phyloP scores from a whole-genome alignment of 495 filamentous ascomycete genomes.

The Penicillium pancosmium region DNA sequence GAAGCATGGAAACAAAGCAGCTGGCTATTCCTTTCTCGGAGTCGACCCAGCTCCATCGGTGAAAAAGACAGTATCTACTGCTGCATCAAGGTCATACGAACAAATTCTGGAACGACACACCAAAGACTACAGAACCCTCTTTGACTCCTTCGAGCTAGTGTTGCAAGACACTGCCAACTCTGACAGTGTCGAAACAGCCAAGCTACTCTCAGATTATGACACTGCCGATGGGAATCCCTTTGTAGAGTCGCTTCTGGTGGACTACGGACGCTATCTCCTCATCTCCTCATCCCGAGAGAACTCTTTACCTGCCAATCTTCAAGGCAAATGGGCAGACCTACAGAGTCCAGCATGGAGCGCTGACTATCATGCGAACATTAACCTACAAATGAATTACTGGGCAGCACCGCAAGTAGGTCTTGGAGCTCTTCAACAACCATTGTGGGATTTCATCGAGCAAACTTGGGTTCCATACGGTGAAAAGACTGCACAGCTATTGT shows the following conservation, averaged over 20 bases:
- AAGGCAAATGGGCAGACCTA: conserved; percentile 45
- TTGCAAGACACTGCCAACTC: conserved; percentile 45
- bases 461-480: conserved; percentile 53
- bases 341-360: conserved; percentile 43
- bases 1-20: conserved; percentile 41
- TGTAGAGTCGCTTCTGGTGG: conserved; percentile 47
- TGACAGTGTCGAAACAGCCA: conserved; percentile 34
- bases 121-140: conserved; percentile 40
- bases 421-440: conserved; percentile 29
- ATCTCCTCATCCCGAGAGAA: conserved; percentile 41
- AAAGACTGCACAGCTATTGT: conserved; percentile 51
- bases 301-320: conserved; percentile 49
- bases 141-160: conserved; percentile 37
- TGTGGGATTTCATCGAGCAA: conserved; percentile 53
- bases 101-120: conserved; percentile 39
- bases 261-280: conserved; percentile 49
- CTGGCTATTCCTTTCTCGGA: conserved; percentile 49
- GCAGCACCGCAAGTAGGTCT: conserved; percentile 38
- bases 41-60: conserved; percentile 43
- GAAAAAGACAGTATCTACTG: conserved; percentile 28
- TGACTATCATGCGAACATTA: conserved; percentile 56
- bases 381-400: conserved; percentile 58
- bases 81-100: conserved; percentile 29
- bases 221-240: conserved; percentile 41
- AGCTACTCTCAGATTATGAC: conserved; percentile 38